phyloP scores from a whole-genome alignment of 495 filamentous ascomycete species.

The Neurospora hispaniola region DNA sequence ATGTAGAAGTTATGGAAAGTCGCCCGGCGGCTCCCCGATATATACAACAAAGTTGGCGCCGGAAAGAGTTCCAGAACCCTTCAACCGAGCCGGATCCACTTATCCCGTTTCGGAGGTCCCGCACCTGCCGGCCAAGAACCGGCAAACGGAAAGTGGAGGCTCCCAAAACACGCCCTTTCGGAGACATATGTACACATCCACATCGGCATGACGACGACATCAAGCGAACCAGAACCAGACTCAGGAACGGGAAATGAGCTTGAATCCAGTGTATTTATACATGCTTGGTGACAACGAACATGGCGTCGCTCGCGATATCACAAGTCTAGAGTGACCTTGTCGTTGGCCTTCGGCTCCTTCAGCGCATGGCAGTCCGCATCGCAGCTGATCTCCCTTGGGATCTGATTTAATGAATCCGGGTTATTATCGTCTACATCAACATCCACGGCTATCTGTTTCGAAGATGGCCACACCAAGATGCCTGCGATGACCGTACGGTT shows the following conservation, averaged over 20 bases:
- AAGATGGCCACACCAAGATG: not conserved
- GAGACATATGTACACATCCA: not conserved
- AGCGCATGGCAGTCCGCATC: constrained; percentile 4
- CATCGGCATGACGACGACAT: not conserved
- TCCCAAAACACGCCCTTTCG: not conserved
- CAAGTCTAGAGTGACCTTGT: not conserved
- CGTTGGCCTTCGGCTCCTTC: not conserved
- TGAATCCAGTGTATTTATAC: not conserved
- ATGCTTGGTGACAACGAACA: not conserved
- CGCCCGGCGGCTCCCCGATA: not conserved
- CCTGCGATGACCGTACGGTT: not conserved
- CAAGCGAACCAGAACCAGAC: not conserved
- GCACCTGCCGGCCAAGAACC: not conserved
- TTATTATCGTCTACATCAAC: not conserved
- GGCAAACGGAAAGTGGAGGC: not conserved
- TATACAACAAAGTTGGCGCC: not conserved
- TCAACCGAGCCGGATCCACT: not conserved
- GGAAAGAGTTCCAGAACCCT: not conserved
- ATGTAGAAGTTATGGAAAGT: not conserved
- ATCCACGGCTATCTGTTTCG: not conserved
- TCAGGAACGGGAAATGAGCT: not conserved
- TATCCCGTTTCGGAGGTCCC: not conserved
- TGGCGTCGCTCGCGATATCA: not conserved
- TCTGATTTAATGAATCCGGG: not conserved
- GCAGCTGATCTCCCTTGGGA: constrained; percentile 3